Base-by-base conservation (phyloP, 371 early-diverging fungal species). In the Mucor mucedo region DNA sequence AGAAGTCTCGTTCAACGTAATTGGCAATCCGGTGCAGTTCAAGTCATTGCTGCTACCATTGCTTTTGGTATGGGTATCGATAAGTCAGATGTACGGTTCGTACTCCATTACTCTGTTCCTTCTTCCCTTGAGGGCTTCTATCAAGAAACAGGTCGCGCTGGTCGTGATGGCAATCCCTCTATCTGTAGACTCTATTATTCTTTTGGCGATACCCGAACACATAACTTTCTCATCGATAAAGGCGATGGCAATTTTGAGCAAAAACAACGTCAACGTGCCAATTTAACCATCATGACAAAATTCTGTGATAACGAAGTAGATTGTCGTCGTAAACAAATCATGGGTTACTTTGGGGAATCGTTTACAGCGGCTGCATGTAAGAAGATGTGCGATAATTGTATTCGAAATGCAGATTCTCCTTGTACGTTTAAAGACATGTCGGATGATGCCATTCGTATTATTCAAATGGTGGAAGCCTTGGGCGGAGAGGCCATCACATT, bases 31-130 rank as follows among this genome's bases (percentile, higher is more conserved):
- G 93, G 91, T 32, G 65, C 74, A 21, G 71, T 95, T 3, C 84
- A 93, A 49, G 90, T 99, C 7, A 97, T 99, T 66, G 97, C 98
- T 3, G 99, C 99, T 0, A 99, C 99, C 0, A 89, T 99, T 44
- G 99, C 99, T 0, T 99, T 99, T 80, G 98, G 99, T 11, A 94
- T 97, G 96, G 97, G 99, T 4, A 99, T 99, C 52, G 99, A 99
- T 82, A 99, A 99, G 79, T 78, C 96, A 14, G 96, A 99, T 68
- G 99, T 99, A 11, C 92, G 99, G 2, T 99, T 94, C 76, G 99
- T 99, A 2, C 91, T 99, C 27, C 99, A 99, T 73, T 92, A 95
- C 73, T 90, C 95, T 4, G 72, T 99, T 10, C 99, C 99, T 0
- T 92, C 96, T 32, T 93, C 94, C 11, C 68, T 99, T 4, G 99